Evolutionary conservation across 257 asterid species (phyloP), one percentile per base, ranked within the genome.

Genomic region (Solanum appendiculatum): DNA sequence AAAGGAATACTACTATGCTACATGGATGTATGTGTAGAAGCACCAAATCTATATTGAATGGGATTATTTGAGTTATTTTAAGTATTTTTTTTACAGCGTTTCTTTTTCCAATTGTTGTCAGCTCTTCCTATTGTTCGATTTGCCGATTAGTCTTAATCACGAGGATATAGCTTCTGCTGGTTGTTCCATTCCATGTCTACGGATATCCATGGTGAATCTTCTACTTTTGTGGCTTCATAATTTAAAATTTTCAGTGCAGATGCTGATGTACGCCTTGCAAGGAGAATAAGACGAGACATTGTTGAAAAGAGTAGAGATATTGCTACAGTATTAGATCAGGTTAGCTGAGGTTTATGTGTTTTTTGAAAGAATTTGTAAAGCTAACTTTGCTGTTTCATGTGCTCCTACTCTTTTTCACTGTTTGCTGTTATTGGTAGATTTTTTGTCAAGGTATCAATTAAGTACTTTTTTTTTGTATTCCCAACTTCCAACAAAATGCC

Each of bases 231-330:
- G 92, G 88, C 29, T 90, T 90, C 90, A 89, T 86, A 83, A 88
- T 87, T 78, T 86, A 82, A 80, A 89, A 85, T 84, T 91, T 86
- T 90, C 92, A 86, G 90, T 91, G 96, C 97, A 97, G 99, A 97
- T 95, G 96, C 99, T 91, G 99, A 97, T 95, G 98, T 97, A 83
- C 98, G 99, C 60, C 90, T 95, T 88, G 98, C 99, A 15, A 92
- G 99, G 93, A 95, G 99, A 91, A 97, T 97, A 86, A 96, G 96
- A 88, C 98, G 99, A 23, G 99, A 97, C 88, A 96, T 98, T 18
- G 97, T 85, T 87, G 99, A 97, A 86, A 97, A 95, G 92, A 93
- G 93, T 78, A 93, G 99, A 91, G 99, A 97, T 89, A 96, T 97
- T 69, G 95, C 94, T 48, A 91, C 85, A 88, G 93, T 97, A 36